Evolutionary conservation across 768 basidiomycete species (phyloP).

Genomic region (Xerocomus potaroensis): DNA sequence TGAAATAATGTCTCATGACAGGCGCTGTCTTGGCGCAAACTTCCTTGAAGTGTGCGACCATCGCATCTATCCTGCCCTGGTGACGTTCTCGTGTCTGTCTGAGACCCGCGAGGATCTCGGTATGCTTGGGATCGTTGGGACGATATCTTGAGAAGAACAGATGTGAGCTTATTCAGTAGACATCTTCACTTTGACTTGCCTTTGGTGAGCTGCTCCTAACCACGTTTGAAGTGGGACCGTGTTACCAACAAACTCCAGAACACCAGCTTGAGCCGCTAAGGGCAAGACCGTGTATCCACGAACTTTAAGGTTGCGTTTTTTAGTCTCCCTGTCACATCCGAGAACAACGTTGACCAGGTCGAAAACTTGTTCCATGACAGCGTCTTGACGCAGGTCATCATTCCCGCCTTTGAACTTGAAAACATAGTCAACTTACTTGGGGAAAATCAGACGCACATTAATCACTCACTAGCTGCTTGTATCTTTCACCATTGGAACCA

Average conservation of each 20-base stretch:
- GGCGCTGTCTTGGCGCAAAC: slow-evolving; percentile 57
- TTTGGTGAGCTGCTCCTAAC: slow-evolving; percentile 58
- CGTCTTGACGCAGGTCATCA: slow-evolving; percentile 95
- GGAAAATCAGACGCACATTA: neutral
- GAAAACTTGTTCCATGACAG: slow-evolving; percentile 99
- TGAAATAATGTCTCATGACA: slow-evolving; percentile 93
- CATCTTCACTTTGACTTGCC: slow-evolving; percentile 35
- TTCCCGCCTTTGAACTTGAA: slow-evolving; percentile 84
- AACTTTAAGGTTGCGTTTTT: slow-evolving; percentile 64
- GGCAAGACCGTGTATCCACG: slow-evolving; percentile 90
- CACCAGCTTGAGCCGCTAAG: slow-evolving; percentile 70
- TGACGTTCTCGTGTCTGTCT: slow-evolving; percentile 30
- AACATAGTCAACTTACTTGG: slow-evolving; percentile 2
- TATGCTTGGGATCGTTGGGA: slow-evolving; percentile 46
- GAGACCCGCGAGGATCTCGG: slow-evolving; percentile 31
- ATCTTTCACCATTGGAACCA: slow-evolving; percentile 59
- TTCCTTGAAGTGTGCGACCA: slow-evolving; percentile 34
- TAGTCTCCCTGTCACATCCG: slow-evolving; percentile 67
- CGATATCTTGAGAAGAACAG: slow-evolving; percentile 50
- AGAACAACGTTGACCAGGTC: slow-evolving; percentile 81
- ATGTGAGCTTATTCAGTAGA: neutral
- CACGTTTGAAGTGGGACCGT: slow-evolving; percentile 62
- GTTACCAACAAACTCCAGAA: slow-evolving; percentile 87
- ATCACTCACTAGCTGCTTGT: slow-evolving; percentile 74
- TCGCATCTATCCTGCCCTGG: slow-evolving; percentile 25